Conservation (phyloP, 768 basidiomycete genomes). For the Rossbeevera mucosa region DNA sequence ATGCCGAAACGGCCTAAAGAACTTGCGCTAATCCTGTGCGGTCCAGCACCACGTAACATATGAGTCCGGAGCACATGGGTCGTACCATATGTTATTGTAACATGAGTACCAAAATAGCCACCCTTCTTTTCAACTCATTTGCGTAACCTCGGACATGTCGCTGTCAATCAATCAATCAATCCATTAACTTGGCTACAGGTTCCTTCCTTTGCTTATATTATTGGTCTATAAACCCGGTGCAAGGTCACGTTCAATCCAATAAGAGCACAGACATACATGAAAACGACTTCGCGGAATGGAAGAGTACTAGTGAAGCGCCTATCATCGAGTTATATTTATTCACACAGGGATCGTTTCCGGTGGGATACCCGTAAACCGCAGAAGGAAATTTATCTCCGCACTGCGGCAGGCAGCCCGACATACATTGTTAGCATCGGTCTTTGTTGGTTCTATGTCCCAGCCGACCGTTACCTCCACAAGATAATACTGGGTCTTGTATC, state of each 20-base stretch:
- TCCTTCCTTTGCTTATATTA: neutral
- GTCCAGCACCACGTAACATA: neutral
- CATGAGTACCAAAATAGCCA: neutral
- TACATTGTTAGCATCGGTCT: slow-evolving; percentile 12
- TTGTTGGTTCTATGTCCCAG: neutral
- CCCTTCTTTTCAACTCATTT: neutral
- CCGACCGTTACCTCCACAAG: neutral
- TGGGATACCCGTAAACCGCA: slow-evolving; percentile 14
- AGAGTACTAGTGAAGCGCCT: slow-evolving; percentile 15
- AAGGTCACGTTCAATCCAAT: neutral
- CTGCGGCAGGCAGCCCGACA: slow-evolving; percentile 1
- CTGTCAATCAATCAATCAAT: slow-evolving; percentile 3
- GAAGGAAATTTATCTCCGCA: slow-evolving; percentile 20
- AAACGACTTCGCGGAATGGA: slow-evolving; percentile 20
- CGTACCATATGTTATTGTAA: neutral
- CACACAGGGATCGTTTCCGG: slow-evolving; percentile 1
- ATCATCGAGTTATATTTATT: slow-evolving; percentile 6
- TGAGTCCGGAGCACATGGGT: neutral
- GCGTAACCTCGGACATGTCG: neutral
- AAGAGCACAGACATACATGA: neutral
- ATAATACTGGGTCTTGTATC: neutral
- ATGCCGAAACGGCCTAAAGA: slow-evolving; percentile 1
- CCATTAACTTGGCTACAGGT: slow-evolving; percentile 12
- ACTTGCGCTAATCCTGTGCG: neutral
- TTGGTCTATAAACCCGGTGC: neutral